These are phyloP conservation scores for Lactarius tabidus DNA, from an alignment of 768 basidiomycete genomes.

Conservation along the genomic window DNA sequence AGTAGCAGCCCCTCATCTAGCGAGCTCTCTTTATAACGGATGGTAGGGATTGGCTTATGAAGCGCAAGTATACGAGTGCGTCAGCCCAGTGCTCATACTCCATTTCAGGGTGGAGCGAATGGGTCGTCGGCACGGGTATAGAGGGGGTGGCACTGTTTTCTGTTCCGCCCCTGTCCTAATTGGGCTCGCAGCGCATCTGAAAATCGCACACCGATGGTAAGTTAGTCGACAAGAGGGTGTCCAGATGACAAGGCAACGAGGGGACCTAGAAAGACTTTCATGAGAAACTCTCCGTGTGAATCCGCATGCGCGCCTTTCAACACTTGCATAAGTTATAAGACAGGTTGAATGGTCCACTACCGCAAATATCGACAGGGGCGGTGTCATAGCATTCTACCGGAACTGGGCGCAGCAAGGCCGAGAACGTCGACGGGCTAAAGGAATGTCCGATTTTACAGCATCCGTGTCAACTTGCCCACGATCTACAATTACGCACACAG, in stretches of 20 bases:
- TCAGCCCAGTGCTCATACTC: background rate
- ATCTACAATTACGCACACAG: background rate
- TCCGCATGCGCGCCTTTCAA: background rate
- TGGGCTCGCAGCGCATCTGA: background rate
- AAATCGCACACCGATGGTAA: background rate
- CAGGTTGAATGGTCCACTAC: background rate
- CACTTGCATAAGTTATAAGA: background rate
- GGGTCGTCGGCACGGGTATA: background rate
- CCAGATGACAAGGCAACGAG: background rate
- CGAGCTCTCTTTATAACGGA: background rate
- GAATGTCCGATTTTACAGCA: background rate
- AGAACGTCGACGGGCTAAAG: background rate
- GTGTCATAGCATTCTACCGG: background rate
- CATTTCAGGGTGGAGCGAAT: background rate
- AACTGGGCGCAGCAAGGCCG: background rate
- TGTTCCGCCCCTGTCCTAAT: background rate
- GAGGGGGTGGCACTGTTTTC: background rate
- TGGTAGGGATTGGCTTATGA: background rate
- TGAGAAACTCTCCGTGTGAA: background rate
- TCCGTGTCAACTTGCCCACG: background rate
- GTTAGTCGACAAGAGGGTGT: background rate
- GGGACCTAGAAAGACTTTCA: background rate
- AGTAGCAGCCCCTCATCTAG: background rate
- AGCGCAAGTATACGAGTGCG: background rate
- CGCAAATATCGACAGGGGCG: background rate